Percentiles rank a stretch among this genome's conserved stretches.
These are phyloP conservation scores for Beauveria rudraprayagi DNA, from an alignment of 2,329 filamentous ascomycete genomes.

Conservation along the genomic window DNA sequence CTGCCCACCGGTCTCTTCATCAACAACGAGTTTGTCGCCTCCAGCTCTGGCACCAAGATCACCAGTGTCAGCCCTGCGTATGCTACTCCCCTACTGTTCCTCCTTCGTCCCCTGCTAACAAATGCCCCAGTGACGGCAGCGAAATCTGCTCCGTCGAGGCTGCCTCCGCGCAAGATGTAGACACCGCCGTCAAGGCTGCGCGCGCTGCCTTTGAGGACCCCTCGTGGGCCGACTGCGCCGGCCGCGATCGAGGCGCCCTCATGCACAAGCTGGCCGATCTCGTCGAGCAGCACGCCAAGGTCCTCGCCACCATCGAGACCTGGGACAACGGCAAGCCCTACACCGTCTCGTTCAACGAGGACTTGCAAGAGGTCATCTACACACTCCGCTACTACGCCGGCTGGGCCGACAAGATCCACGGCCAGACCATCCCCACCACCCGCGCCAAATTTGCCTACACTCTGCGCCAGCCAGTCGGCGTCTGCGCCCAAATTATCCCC, in stretches of 20 bases:
- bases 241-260: conserved; percentile 58
- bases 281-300: conserved; percentile 52
- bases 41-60: conserved; percentile 46
- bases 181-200: conserved; percentile 36
- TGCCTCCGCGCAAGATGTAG: conserved; percentile 23
- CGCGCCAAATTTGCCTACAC: conserved; percentile 67
- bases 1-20: conserved; percentile 68
- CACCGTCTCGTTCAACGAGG: conserved; percentile 55
- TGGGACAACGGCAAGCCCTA: conserved; percentile 75
- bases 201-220: conserved; percentile 59
- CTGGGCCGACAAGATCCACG: conserved; percentile 71
- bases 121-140: conserved; percentile 20
- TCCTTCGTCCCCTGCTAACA: neutral
- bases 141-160: conserved; percentile 26
- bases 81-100: neutral
- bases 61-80: conserved; percentile 49
- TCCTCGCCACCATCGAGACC: conserved; percentile 52
- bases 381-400: conserved; percentile 67
- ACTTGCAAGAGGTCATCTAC: conserved; percentile 41
- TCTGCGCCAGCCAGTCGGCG: conserved; percentile 66
- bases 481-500: conserved; percentile 68
- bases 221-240: conserved; percentile 60
- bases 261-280: conserved; percentile 66
- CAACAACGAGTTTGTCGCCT: conserved; percentile 66
- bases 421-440: conserved; percentile 65